Percentiles rank a stretch among this genome's conserved stretches.
These are phyloP conservation scores for Eimeria nieschulzi DNA, from an alignment of 169 alveolate genomes.

Conservation along the genomic window DNA sequence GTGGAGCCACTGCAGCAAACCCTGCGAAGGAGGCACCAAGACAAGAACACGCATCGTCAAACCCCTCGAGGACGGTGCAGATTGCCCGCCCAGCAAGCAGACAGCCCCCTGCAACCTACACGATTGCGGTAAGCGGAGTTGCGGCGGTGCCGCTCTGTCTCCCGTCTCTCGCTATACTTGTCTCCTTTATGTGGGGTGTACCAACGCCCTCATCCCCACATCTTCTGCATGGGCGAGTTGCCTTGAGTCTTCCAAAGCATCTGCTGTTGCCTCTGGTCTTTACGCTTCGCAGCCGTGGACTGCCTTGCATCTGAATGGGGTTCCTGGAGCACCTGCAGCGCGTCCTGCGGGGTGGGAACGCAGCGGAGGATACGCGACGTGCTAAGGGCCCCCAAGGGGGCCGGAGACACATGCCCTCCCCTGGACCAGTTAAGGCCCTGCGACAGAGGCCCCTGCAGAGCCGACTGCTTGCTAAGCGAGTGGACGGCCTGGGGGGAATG, in stretches of 20 bases:
- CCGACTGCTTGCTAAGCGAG: slow-evolving; percentile 79
- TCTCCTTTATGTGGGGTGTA: not conserved
- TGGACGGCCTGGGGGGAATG: slow-evolving; percentile 81
- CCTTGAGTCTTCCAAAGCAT: not conserved
- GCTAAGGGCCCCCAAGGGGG: slow-evolving; percentile 63
- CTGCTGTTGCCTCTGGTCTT: not conserved
- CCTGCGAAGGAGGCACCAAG: slow-evolving; percentile 80
- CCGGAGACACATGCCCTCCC: slow-evolving; percentile 69
- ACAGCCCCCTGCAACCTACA: slow-evolving; percentile 67
- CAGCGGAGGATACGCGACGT: slow-evolving; percentile 75
- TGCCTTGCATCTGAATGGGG: slow-evolving; percentile 82
- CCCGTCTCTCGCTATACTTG: not conserved
- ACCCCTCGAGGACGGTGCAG: slow-evolving; percentile 31
- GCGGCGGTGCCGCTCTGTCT: too few species aligned
- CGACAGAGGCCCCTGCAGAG: slow-evolving; percentile 51
- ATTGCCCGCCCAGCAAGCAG: slow-evolving; percentile 71
- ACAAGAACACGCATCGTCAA: slow-evolving; percentile 73
- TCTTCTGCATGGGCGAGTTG: not conserved
- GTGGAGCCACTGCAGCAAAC: slow-evolving; percentile 80
- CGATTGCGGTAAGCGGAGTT: slow-evolving; percentile 38
- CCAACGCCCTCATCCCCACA: too few species aligned
- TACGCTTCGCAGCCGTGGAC: slow-evolving; percentile 66
- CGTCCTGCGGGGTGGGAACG: slow-evolving; percentile 80
- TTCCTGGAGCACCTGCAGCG: slow-evolving; percentile 80
- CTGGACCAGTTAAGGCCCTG: slow-evolving; percentile 59